These are phyloP conservation scores for Pichia californica DNA, from an alignment of 805 yeast species.

Conservation along the genomic window DNA sequence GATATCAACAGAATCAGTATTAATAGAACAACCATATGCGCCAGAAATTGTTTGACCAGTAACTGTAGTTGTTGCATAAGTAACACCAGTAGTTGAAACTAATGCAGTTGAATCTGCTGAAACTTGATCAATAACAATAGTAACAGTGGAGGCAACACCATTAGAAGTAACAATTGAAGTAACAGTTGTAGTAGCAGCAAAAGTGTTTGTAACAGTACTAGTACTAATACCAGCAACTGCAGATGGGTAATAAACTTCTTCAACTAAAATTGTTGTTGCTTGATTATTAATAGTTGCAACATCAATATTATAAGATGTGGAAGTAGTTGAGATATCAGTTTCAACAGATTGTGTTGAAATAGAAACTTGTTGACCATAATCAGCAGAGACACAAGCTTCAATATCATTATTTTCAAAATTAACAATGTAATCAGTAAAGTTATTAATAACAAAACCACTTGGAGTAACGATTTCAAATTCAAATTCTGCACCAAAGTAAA, in stretches of 20 bases:
- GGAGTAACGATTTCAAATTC: conserved; percentile 13
- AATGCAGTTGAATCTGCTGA: background rate
- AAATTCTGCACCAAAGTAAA: conserved; percentile 7
- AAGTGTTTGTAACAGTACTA: too few species aligned
- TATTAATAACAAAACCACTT: conserved; percentile 6
- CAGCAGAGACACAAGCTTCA: conserved; percentile 1
- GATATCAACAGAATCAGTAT: background rate
- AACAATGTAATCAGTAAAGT: conserved; percentile 5
- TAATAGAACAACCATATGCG: conserved; percentile 7
- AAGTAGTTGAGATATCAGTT: background rate
- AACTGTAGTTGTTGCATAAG: background rate
- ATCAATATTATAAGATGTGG: background rate
- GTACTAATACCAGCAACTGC: background rate
- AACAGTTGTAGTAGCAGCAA: background rate
- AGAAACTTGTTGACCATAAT: background rate
- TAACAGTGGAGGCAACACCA: conserved; percentile 2
- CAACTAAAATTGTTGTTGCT: background rate
- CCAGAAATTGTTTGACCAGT: conserved; percentile 1
- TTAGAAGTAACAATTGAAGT: background rate
- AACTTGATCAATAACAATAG: conserved; percentile 4
- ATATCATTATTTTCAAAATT: conserved; percentile 6
- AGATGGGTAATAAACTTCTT: background rate
- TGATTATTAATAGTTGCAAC: background rate
- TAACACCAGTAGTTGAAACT: background rate
- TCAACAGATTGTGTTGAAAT: background rate